Base-by-base conservation (phyloP, 1,284 basidiomycete genomes). In the Tausonia pullulans region DNA sequence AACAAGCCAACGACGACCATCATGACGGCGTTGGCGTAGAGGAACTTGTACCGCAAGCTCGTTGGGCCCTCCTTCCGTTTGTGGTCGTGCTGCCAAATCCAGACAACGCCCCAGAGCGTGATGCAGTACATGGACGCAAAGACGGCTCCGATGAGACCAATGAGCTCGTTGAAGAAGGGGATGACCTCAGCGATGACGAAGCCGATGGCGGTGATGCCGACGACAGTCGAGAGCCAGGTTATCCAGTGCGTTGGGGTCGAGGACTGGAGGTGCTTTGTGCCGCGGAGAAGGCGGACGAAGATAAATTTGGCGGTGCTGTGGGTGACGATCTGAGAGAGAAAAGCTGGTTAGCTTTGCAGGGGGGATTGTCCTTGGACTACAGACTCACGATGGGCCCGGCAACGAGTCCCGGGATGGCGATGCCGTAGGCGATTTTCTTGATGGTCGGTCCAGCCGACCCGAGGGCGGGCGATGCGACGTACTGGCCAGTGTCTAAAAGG, bases 261-360 rank as follows among this genome's bases (percentile, higher is more conserved):
- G 11, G 75, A 77, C 67, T 84, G 80, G 60, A 87, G 71, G 70
- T 86, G 85, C 14, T 74, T 73, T 5, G 81, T 79, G 66, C 79
- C 78, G n/a, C 83, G 79, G 70, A 86, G 82, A 61, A 82, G 69
- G 10, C 84, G 79, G 63, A 86, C 78, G 70, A 86, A 85, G 58
- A 85, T 70, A 54, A 83, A 79, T 70, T 85, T 85, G 40, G 82
- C 81, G 5, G 82, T 39, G 5, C 16, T 6, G 52, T 53, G 81
- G 58, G 72, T 74, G 61, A 70, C 27, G 27, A 27, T 27, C 27
- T 27, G 27, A 27, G 27, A 27, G 27, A 27, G 27, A 27, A 27
- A 27, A 27, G 27, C 27, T 27, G 27, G 27, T 27, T 27, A 27
- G 27, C 27, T 27, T 27, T 27, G 27, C 27, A 27, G 27, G 27